Base-by-base conservation (phyloP, 1,284 basidiomycete species). In the Trametes hirsuta region DNA sequence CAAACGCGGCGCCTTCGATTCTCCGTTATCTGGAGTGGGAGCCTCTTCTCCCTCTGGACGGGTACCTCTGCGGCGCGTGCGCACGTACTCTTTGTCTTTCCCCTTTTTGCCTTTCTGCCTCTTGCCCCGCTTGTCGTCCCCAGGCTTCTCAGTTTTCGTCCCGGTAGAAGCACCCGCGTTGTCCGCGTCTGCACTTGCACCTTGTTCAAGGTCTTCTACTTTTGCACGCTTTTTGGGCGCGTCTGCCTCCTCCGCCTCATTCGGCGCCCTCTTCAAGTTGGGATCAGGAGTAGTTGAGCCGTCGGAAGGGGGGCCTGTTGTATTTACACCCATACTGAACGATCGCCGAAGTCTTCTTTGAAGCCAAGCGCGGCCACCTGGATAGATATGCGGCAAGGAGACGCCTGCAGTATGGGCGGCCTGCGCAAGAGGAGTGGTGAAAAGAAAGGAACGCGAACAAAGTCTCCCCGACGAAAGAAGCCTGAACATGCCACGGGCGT, bases 1-100 rank as follows among this genome's bases (percentile, higher is more conserved):
- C 21, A 89, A 75, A 37, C 90, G 80, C 22, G 79, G 81, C 0
- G 68, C 71, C 59, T 76, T 79, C 8, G 73, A 70, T 10, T 69
- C 71, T 14, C 68, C 70, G 6, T 57, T 65, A 45, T 65, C 69
- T n/a, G 59, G 45, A 58, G 34, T 53, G 30, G 49, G 51, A 46
- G 62, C 47, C 63, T 72, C 69, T 75, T 81, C 67, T 0, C 47
- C 66, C 22, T 69, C 67, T 4, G 64, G 58, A 34, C 75, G 70
- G 14, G 73, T 69, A 2, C 75, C 75, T 25, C 74, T 60, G 44
- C 80, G 62, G 25, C 61, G 59, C 45, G 21, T 61, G 35, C 60
- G 60, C 10, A 50, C 55, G 44, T 46, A 60, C 25, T 66, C 67
- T 47, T 59, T 66, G n/a, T 52, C 59, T 47, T 62, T 63, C 9